Conservation (phyloP, 805 yeast genomes). For the Metschnikowia kofuensis region DNA sequence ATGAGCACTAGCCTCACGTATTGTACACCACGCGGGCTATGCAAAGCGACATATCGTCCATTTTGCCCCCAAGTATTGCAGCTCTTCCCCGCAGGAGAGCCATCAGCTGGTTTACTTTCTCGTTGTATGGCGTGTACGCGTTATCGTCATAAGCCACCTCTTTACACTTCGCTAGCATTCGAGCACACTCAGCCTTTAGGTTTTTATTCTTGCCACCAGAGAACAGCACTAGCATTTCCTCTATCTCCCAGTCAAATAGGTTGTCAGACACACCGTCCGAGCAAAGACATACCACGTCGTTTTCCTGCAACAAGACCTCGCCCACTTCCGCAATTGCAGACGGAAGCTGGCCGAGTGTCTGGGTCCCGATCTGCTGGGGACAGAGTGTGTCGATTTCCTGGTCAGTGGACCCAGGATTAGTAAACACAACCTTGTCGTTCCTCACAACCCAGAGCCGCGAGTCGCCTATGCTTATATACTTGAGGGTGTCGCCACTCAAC, state of each 20-base stretch:
- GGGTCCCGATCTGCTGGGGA: slow-evolving; percentile 57
- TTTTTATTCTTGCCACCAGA: slow-evolving; percentile 26
- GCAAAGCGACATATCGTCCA: slow-evolving; percentile 54
- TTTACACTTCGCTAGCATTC: slow-evolving; percentile 43
- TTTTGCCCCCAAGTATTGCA: slow-evolving; percentile 48
- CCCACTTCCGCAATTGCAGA: slow-evolving; percentile 48
- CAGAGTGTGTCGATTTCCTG: slow-evolving; percentile 34
- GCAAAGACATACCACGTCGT: slow-evolving; percentile 46
- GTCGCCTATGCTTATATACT: slow-evolving; percentile 53
- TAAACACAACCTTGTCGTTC: slow-evolving; percentile 39
- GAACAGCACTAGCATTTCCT: slow-evolving; percentile 33
- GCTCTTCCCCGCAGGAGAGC: slow-evolving; percentile 26
- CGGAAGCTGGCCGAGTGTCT: slow-evolving; percentile 40
- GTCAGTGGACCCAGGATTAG: slow-evolving; percentile 46
- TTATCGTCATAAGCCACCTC: slow-evolving; percentile 51
- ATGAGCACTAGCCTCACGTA: not conserved
- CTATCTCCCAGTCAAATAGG: slow-evolving; percentile 47
- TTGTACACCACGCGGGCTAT: slow-evolving; percentile 40
- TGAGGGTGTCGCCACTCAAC: slow-evolving; percentile 46
- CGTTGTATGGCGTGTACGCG: slow-evolving; percentile 53
- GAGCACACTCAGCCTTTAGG: slow-evolving; percentile 39
- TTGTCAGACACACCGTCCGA: slow-evolving; percentile 57
- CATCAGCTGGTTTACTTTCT: slow-evolving; percentile 44
- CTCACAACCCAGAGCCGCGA: slow-evolving; percentile 48
- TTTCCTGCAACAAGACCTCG: slow-evolving; percentile 35